A percentile compares a stretch with the other conserved stretches of the same genome.
Evolutionary conservation across 108 stramenopile genomes (phyloP).

Genomic region (Pseudonitzschia delicatissima): DNA sequence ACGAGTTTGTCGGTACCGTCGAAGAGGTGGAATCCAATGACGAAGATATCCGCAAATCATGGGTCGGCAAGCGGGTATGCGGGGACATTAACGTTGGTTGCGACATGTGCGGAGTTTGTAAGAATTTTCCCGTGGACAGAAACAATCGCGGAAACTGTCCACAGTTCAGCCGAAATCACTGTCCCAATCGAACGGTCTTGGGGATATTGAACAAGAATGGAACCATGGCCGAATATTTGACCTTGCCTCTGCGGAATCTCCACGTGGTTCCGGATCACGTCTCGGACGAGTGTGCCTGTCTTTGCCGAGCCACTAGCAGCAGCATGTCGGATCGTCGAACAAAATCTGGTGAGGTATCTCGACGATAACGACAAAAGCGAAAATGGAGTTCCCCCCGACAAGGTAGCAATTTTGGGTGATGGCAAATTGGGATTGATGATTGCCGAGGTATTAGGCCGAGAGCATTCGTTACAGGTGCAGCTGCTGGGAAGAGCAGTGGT

Average conservation of each 20-base stretch:
- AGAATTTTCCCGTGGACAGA: constrained; percentile 1
- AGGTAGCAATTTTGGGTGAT: constrained; percentile 73
- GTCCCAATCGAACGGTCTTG: constrained; percentile 69
- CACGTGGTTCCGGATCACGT: constrained; percentile 55
- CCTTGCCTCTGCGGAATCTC: constrained; percentile 60
- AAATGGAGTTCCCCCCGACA: constrained; percentile 23
- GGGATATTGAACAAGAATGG: constrained; percentile 73
- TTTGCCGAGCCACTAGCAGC: constrained; percentile 82
- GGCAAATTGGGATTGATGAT: constrained; percentile 76
- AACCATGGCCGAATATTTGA: constrained; percentile 73
- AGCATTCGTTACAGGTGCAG: too few species aligned
- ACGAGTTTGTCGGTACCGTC: constrained; percentile 78
- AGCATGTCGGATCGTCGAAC: constrained; percentile 75
- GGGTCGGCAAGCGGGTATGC: constrained; percentile 57
- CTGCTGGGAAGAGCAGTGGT: constrained; percentile 3
- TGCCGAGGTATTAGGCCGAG: constrained; percentile 71
- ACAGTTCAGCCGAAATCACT: constrained; percentile 60
- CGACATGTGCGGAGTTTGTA: constrained; percentile 50
- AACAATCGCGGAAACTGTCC: constrained; percentile 22
- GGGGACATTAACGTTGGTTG: constrained; percentile 78
- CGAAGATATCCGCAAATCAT: constrained; percentile 21
- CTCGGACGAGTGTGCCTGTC: constrained; percentile 59
- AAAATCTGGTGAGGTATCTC: constrained; percentile 42
- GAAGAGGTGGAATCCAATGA: constrained; percentile 25
- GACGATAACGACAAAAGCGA: constrained; percentile 8